phyloP scores from a whole-genome alignment of 768 basidiomycete species.

The Macrocybe gigantea region DNA sequence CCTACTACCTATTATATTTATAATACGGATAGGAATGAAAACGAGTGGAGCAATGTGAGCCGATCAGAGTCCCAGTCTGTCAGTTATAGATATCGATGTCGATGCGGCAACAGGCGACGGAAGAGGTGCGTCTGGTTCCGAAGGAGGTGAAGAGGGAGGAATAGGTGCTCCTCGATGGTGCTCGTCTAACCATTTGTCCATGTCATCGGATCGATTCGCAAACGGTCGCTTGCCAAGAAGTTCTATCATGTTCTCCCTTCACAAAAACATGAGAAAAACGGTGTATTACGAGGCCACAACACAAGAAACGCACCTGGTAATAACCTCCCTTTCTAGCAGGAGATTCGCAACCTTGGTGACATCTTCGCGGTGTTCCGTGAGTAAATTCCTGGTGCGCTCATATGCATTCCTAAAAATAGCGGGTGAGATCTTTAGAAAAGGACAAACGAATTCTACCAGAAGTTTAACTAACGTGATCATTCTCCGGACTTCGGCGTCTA shows the following conservation, averaged over 20 bases:
- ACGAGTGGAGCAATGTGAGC: neutral
- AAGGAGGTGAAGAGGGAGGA: constrained; percentile 19
- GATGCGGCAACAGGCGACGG: constrained; percentile 46
- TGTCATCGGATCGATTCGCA: constrained; percentile 73
- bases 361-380: constrained; percentile 76
- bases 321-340: constrained; percentile 91
- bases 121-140: constrained; percentile 33
- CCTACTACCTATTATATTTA: constrained; percentile 20
- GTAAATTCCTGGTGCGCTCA: constrained; percentile 71
- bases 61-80: constrained; percentile 12
- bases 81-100: constrained; percentile 23
- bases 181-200: constrained; percentile 97
- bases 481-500: constrained; percentile 88
- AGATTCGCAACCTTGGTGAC: constrained; percentile 92
- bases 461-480: constrained; percentile 69
- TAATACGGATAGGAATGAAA: constrained; percentile 18
- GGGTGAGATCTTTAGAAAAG: constrained; percentile 1
- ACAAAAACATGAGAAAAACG: constrained; percentile 5
- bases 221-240: constrained; percentile 83
- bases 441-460: neutral
- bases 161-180: constrained; percentile 38
- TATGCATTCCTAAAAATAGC: constrained; percentile 59
- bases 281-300: neutral
- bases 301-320: constrained; percentile 64
- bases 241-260: constrained; percentile 82